phyloP scores from a whole-genome alignment of 495 filamentous ascomycete species.

The Astrothelium subdiscretum region DNA sequence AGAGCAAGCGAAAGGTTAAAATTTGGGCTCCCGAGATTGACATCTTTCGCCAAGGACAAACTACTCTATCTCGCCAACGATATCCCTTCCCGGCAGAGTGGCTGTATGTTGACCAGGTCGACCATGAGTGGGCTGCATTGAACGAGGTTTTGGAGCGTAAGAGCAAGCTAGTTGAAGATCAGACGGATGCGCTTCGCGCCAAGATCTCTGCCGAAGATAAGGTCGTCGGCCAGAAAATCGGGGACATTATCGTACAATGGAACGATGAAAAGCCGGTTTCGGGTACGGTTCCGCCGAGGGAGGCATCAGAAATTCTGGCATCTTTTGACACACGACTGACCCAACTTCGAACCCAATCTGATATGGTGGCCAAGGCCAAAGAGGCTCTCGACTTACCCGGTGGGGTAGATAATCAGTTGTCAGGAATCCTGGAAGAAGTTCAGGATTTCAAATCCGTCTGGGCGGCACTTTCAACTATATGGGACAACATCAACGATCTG shows the following conservation, averaged over 20 bases:
- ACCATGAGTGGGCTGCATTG: conserved; percentile 81
- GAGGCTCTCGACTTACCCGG: conserved; percentile 86
- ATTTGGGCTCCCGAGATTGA: conserved; percentile 93
- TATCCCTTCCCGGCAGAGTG: conserved; percentile 90
- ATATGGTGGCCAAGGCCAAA: conserved; percentile 92
- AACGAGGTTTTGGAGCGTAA: conserved; percentile 83
- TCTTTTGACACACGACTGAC: conserved; percentile 75
- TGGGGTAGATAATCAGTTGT: conserved; percentile 62
- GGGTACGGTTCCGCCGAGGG: conserved; percentile 77
- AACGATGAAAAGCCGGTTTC: conserved; percentile 94
- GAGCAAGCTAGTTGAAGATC: conserved; percentile 86
- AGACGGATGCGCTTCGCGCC: conserved; percentile 87
- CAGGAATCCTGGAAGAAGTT: conserved; percentile 81
- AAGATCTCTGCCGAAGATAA: conserved; percentile 93
- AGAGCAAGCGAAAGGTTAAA: conserved; percentile 83
- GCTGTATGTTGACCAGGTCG: conserved; percentile 87
- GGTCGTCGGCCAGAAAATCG: conserved; percentile 75
- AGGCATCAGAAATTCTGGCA: conserved; percentile 66
- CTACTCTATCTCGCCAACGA: conserved; percentile 73
- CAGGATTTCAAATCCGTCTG: conserved; percentile 98
- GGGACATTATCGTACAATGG: conserved; percentile 73
- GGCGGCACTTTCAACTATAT: conserved; percentile 87
- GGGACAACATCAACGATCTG: conserved; percentile 91
- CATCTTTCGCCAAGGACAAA: conserved; percentile 88
- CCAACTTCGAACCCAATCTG: conserved; percentile 68